Percentiles rank a stretch among this genome's conserved stretches.
phyloP scores from a whole-genome alignment of 1,284 basidiomycete genomes.

The Trichosporon inkin region DNA sequence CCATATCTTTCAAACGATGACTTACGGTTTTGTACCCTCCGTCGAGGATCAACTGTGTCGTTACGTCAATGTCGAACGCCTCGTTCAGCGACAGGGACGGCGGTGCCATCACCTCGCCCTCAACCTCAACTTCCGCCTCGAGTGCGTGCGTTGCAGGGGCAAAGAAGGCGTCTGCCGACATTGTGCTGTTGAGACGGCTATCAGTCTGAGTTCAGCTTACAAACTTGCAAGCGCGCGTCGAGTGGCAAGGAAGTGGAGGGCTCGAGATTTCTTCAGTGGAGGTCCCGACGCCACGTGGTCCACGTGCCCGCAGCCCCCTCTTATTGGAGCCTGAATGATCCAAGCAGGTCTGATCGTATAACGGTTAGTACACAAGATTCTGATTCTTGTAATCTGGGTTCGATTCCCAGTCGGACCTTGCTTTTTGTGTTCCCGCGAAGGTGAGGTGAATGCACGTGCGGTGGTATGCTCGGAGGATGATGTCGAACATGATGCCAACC shows the following conservation, averaged over 20 bases:
- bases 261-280: background rate
- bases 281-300: background rate
- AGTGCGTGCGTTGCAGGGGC: slow-evolving; percentile 48
- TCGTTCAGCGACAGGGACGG: slow-evolving; percentile 34
- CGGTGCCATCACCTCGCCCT: slow-evolving; percentile 34
- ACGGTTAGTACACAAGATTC: slow-evolving; percentile 9
- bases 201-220: background rate
- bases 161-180: slow-evolving; percentile 40
- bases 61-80: slow-evolving; percentile 51
- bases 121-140: slow-evolving; percentile 34
- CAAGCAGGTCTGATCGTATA: background rate
- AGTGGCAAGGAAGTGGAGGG: slow-evolving; percentile 1
- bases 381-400: slow-evolving; percentile 10
- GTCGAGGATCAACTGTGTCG: slow-evolving; percentile 43
- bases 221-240: background rate
- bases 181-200: background rate
- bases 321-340: background rate
- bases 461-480: no score
- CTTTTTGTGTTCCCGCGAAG: background rate
- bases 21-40: slow-evolving; percentile 51
- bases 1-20: background rate
- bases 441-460: no score
- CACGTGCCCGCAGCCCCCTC: background rate
- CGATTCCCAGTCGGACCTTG: slow-evolving; percentile 9
- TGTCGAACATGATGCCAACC: no score